Evolutionary conservation across 1,139 yeast species (phyloP), one percentile per base, ranked within the genome.

Genomic region (Yueomyces sp.): DNA sequence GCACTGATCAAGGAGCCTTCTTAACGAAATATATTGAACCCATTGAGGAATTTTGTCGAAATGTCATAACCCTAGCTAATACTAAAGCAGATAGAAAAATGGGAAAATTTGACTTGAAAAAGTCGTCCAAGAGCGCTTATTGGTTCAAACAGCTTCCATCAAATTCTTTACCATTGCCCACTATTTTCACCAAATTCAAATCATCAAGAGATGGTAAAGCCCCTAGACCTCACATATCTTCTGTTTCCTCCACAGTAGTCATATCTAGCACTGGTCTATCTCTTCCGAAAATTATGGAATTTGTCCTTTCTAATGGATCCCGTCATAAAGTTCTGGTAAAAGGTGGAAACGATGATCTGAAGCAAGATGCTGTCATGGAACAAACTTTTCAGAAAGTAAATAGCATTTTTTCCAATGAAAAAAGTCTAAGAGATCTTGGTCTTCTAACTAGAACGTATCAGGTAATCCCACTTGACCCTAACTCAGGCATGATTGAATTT

Each of bases 361-460:
- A 98, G 44, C 98, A 93, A 61, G 99, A 93, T 62, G 84, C 95
- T 0, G 85, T 91, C 47, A 93, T 93, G 98, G 95, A 89, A 58
- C 98, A 91, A 57, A 97, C 91, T 1, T 93, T 93, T 60, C 81
- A 72, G 29, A 85, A 87, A 57, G 96, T 87, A 25, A 86, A 89
- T 55, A 64, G 68, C n/a, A 73, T 89, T 38, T 71, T 91, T 47
- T 60, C 54, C 12, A 68, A 67, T 34, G 78, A 83, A 54, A 68
- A 71, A 41, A 75, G 73, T 38, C 72, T 94, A 0, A 60, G 78
- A 34, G 70, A 65, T 40, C 62, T 91, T 19, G 63, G 69, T 1
- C 64, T 91, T 42, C 67, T 72, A 4, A 75, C 91, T 2, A 64
- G 96, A 41, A 89, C 97, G 0, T 93, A 93, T 60, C 82, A 81